Percentiles rank a stretch among this genome's conserved stretches.
Evolutionary conservation across 2,329 filamentous ascomycete genomes (phyloP).

Genomic region (Verticillium dahliae): DNA sequence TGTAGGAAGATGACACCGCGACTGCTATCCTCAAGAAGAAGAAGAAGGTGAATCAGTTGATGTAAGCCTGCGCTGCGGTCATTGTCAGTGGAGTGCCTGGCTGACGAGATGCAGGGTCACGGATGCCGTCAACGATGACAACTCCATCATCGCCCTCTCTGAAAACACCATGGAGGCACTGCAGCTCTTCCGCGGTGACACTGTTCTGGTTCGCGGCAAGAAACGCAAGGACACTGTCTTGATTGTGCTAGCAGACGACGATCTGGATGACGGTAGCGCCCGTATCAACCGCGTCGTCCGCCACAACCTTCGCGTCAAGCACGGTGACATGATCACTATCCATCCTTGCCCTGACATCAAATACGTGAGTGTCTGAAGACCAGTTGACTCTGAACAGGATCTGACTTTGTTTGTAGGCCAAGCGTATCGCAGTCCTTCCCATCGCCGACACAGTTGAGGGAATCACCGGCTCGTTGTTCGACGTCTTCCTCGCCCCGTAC

Average conservation of each 20-base stretch:
- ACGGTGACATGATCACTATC: conserved; percentile 95
- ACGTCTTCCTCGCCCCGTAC: conserved; percentile 98
- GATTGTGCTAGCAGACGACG: conserved; percentile 95
- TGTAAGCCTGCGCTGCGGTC: conserved; percentile 51
- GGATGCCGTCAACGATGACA: conserved; percentile 98
- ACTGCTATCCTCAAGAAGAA: conserved; percentile 99
- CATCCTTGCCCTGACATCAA: conserved; percentile 99
- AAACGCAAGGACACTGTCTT: conserved; percentile 99
- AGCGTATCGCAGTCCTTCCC: conserved; percentile 95
- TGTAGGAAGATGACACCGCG: conserved; percentile 78
- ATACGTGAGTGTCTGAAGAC: conserved; percentile 65
- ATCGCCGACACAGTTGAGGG: conserved; percentile 98
- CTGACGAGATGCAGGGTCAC: conserved; percentile 63
- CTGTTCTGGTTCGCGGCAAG: conserved; percentile 96
- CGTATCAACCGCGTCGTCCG: conserved; percentile 98
- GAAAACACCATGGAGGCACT: conserved; percentile 99
- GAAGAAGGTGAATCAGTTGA: conserved; percentile 99
- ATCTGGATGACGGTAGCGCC: conserved; percentile 93
- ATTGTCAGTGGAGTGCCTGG: neutral
- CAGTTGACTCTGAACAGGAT: neutral
- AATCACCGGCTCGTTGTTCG: conserved; percentile 94
- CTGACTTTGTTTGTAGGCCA: conserved; percentile 56
- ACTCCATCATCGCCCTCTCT: conserved; percentile 96
- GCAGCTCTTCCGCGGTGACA: conserved; percentile 97
- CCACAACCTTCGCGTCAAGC: conserved; percentile 97